phyloP scores from a whole-genome alignment of 306 rosid species.

The Inga laurina region DNA sequence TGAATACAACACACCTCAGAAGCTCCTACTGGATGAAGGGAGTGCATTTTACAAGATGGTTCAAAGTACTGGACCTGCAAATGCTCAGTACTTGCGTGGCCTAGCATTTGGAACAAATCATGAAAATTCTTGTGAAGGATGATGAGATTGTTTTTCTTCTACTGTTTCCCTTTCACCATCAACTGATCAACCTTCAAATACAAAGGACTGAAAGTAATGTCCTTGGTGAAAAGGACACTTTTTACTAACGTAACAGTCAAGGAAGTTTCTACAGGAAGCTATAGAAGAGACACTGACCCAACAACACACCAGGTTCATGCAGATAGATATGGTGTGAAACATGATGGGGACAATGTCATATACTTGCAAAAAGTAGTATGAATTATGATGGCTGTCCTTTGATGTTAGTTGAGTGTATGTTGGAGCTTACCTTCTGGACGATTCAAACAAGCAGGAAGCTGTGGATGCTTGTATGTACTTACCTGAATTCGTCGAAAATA shows the following conservation, averaged over 20 bases:
- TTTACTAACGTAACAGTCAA: neutral
- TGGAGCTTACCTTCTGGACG: neutral
- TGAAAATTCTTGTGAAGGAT: constrained; percentile 30
- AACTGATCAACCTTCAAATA: neutral
- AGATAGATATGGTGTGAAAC: constrained; percentile 22
- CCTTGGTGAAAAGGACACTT: neutral
- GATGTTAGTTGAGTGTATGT: neutral
- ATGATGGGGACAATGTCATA: constrained; percentile 53
- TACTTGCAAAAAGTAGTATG: neutral
- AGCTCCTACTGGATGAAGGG: constrained; percentile 57
- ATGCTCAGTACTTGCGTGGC: constrained; percentile 70
- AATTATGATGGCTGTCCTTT: neutral
- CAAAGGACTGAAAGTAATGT: neutral
- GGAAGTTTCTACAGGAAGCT: neutral
- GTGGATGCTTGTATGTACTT: neutral
- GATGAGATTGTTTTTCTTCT: constrained; percentile 44
- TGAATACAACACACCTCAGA: constrained; percentile 65
- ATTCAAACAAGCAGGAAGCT: neutral
- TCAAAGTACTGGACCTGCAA: constrained; percentile 80
- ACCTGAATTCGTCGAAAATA: neutral
- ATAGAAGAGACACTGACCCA: neutral
- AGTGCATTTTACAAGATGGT: constrained; percentile 81
- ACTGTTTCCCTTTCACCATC: neutral
- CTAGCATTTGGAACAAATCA: constrained; percentile 47
- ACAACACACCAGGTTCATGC: constrained; percentile 30